These are phyloP conservation scores for Gossypium sturtianum DNA, from an alignment of 345 rosid genomes.

Conservation along the genomic window DNA sequence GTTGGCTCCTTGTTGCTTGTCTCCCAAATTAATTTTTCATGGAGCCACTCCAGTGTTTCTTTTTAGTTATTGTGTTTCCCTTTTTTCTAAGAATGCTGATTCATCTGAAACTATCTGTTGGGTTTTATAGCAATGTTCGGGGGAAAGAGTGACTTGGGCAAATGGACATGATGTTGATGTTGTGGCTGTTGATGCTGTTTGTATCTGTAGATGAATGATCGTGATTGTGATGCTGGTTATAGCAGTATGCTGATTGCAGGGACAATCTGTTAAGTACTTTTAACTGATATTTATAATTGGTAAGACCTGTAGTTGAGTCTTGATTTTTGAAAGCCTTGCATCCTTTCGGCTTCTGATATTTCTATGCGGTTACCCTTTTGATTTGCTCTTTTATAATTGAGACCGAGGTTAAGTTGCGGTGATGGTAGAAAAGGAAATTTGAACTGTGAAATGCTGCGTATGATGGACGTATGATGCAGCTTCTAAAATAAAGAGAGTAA, in stretches of 20 bases:
- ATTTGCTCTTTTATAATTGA: slow-evolving; percentile 20
- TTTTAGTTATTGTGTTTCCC: not conserved
- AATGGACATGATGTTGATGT: slow-evolving; percentile 55
- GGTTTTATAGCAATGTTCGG: slow-evolving; percentile 62
- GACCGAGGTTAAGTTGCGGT: slow-evolving; percentile 34
- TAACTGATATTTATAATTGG: slow-evolving; percentile 30
- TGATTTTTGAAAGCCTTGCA: slow-evolving; percentile 24
- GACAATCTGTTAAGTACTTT: slow-evolving; percentile 18
- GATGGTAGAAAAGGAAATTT: slow-evolving; percentile 26
- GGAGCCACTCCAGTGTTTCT: not conserved
- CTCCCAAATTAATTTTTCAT: not conserved
- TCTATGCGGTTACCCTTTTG: slow-evolving; percentile 22
- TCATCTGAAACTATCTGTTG: slow-evolving; percentile 38
- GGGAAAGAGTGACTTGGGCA: slow-evolving; percentile 47
- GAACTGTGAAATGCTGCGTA: slow-evolving; percentile 28
- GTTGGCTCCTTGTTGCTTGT: not conserved
- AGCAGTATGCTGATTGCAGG: slow-evolving; percentile 28
- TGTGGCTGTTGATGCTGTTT: slow-evolving; percentile 79
- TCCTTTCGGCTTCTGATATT: slow-evolving; percentile 25
- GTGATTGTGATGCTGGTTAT: slow-evolving; percentile 40
- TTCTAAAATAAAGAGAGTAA: slow-evolving; percentile 10
- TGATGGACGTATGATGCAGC: slow-evolving; percentile 23
- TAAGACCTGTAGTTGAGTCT: slow-evolving; percentile 27
- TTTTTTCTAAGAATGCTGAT: slow-evolving; percentile 17
- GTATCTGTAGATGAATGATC: slow-evolving; percentile 50